Evolutionary conservation across 306 rosid species (phyloP).

Genomic region (Macrotyloma uniflorum): DNA sequence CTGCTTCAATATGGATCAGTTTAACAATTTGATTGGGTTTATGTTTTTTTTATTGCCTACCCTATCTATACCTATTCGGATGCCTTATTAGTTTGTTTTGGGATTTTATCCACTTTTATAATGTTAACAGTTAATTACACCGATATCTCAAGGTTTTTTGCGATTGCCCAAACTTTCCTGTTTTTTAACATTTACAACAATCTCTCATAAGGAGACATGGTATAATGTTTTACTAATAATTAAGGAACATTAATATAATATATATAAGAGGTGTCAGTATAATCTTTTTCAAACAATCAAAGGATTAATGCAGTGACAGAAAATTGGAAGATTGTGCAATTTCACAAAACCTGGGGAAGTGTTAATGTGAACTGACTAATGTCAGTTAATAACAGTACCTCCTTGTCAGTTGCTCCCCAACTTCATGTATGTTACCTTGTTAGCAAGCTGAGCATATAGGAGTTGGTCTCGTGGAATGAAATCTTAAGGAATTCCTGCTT

Average conservation of each 20-base stretch:
- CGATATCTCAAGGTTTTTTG: too few relatives aligned
- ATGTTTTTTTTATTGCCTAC: neutral
- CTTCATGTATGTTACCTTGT: neutral
- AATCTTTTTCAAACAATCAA: too few relatives aligned
- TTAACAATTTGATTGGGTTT: neutral
- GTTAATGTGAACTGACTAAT: neutral
- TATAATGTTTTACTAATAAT: too few relatives aligned
- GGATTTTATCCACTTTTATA: neutral
- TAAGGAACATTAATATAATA: too few relatives aligned
- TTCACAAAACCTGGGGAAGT: neutral
- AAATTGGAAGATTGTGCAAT: neutral
- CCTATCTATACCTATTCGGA: neutral
- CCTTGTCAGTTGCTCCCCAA: slow-evolving; percentile 22
- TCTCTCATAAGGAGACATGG: too few relatives aligned
- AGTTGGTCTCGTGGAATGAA: neutral
- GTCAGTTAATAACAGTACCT: neutral
- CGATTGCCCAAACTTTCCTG: too few relatives aligned
- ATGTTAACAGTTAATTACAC: too few relatives aligned
- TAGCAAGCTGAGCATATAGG: neutral
- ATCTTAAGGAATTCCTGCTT: slow-evolving; percentile 19
- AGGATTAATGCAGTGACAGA: neutral
- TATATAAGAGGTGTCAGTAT: too few relatives aligned
- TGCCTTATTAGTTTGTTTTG: neutral
- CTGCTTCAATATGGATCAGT: neutral
- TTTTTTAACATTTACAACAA: too few relatives aligned